phyloP scores from a whole-genome alignment of 202 grass and related monocot species.

The Musa balbisiana region DNA sequence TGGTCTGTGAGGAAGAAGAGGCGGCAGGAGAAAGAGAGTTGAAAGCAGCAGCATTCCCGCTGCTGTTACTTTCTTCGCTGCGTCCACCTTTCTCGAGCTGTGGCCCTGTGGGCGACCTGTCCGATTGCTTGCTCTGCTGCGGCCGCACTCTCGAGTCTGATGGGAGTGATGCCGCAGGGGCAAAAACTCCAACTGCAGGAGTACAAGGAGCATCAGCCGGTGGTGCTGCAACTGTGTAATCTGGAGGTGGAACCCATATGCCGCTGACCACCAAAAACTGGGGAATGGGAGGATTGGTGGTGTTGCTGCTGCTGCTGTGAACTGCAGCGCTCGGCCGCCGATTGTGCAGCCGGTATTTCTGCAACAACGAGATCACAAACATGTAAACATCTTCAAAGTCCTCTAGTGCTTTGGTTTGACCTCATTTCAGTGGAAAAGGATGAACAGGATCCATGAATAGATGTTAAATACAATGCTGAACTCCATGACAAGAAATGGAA shows the following conservation, averaged over 20 bases:
- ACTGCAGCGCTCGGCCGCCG: neutral
- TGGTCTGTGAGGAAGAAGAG: slow-evolving; percentile 15
- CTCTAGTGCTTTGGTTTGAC: too few species aligned
- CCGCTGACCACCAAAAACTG: slow-evolving; percentile 10
- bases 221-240: neutral
- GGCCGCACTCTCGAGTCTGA: neutral
- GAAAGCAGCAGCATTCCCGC: neutral
- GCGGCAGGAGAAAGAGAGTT: neutral
- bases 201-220: neutral
- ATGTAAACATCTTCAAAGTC: too few species aligned
- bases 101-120: neutral
- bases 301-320: slow-evolving; percentile 1
- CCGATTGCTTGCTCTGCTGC: neutral
- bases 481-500: too few species aligned
- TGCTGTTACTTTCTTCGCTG: neutral
- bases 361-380: neutral
- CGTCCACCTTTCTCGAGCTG: neutral
- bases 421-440: too few species aligned
- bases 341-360: slow-evolving; percentile 9
- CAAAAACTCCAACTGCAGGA: neutral
- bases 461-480: too few species aligned
- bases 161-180: neutral
- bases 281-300: neutral
- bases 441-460: too few species aligned
- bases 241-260: neutral